phyloP scores from a whole-genome alignment of 805 yeast genomes.

The Metschnikowia peoriensis region DNA sequence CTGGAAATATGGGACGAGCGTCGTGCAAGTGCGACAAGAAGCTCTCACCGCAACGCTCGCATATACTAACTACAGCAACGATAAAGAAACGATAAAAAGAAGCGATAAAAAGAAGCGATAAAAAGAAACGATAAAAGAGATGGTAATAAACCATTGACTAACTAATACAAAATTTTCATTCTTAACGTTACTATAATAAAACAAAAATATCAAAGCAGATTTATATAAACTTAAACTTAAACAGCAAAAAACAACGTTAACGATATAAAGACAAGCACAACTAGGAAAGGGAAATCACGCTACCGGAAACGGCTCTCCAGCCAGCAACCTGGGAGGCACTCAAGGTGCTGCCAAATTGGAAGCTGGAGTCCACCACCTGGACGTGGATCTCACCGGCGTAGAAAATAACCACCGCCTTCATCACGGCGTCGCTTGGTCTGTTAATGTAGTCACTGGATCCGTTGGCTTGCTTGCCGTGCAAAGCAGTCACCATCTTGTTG shows the following conservation, averaged over 20 bases:
- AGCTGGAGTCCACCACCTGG: constrained; percentile 56
- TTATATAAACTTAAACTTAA: too few relatives aligned
- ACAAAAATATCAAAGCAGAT: too few relatives aligned
- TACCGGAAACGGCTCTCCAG: constrained; percentile 59
- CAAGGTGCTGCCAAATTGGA: constrained; percentile 49
- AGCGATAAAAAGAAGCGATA: too few relatives aligned
- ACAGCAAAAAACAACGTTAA: not conserved
- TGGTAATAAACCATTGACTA: too few relatives aligned
- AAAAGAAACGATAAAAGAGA: too few relatives aligned
- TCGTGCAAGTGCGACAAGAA: not conserved
- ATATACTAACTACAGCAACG: too few relatives aligned
- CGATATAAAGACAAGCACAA: constrained; percentile 10
- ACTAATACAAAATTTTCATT: too few relatives aligned
- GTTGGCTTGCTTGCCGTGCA: constrained; percentile 79
- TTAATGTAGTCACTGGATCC: constrained; percentile 83
- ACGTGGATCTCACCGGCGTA: constrained; percentile 53
- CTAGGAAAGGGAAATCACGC: constrained; percentile 35
- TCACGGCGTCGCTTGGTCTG: constrained; percentile 75
- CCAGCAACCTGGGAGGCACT: constrained; percentile 45
- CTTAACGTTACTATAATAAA: too few relatives aligned
- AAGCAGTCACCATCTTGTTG: constrained; percentile 69
- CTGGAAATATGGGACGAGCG: not conserved
- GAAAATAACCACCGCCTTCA: constrained; percentile 92
- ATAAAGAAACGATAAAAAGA: too few relatives aligned
- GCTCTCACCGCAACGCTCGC: too few relatives aligned